Percentiles rank a stretch among this genome's conserved stretches.
Conservation (phyloP, 805 yeast species). For the Alloascoidea africana region DNA sequence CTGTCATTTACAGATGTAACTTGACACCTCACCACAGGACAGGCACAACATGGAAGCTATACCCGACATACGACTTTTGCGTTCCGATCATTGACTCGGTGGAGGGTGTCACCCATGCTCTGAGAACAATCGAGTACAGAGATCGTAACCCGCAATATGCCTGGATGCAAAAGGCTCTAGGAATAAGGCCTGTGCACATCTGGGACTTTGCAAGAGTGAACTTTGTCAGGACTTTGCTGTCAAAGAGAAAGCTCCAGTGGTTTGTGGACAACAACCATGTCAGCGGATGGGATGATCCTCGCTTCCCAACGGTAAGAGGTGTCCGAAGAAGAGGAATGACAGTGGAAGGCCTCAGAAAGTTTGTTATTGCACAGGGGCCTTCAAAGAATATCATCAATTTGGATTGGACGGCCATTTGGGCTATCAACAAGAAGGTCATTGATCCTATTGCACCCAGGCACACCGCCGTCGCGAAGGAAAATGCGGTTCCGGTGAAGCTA, state of each 20-base stretch:
- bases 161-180: slow-evolving; percentile 78
- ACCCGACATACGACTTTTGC: slow-evolving; percentile 98
- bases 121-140: slow-evolving; percentile 96
- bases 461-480: slow-evolving; percentile 52
- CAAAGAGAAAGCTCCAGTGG: slow-evolving; percentile 98
- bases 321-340: slow-evolving; percentile 99
- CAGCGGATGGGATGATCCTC: slow-evolving; percentile 94
- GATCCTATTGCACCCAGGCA: slow-evolving; percentile 97
- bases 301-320: slow-evolving; percentile 99
- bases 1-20: slow-evolving; percentile 95
- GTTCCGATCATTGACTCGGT: slow-evolving; percentile 90
- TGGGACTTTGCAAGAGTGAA: slow-evolving; percentile 98
- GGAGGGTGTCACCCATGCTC: slow-evolving; percentile 96
- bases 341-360: slow-evolving; percentile 91
- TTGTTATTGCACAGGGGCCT: slow-evolving; percentile 93
- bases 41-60: slow-evolving; percentile 84
- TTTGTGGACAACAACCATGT: slow-evolving; percentile 88
- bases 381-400: slow-evolving; percentile 91
- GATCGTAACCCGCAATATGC: slow-evolving; percentile 97
- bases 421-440: slow-evolving; percentile 89
- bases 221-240: slow-evolving; percentile 87
- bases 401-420: slow-evolving; percentile 98
- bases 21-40: slow-evolving; percentile 97
- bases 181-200: slow-evolving; percentile 81
- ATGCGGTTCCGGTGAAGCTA: slow-evolving; percentile 58